Base-by-base conservation (phyloP, 2,329 filamentous ascomycete genomes). In the Zopfia rhizophila region DNA sequence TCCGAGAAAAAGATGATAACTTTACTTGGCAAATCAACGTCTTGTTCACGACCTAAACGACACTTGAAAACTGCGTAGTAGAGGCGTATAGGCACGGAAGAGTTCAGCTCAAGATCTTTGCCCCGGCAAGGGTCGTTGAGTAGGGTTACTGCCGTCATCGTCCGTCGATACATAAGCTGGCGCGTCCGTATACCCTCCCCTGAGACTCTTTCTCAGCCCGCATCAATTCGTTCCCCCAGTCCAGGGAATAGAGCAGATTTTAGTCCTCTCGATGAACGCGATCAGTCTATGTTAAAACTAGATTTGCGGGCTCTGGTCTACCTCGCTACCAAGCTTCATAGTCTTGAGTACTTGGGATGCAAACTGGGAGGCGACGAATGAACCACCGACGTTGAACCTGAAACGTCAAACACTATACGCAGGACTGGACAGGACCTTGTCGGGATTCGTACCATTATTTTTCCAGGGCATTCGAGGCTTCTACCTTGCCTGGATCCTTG, bases 241-340 rank as follows among this genome's bases (percentile, higher is more conserved):
- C 11, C n/a, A n/a, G n/a, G n/a, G n/a, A n/a, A n/a, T n/a, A n/a
- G n/a, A n/a, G n/a, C n/a, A n/a, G n/a, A n/a, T n/a, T n/a, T n/a
- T n/a, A n/a, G n/a, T n/a, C n/a, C n/a, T n/a, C 33, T 18, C 4
- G 21, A 10, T 8, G 17, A 13, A 16, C 10, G 13, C 18, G 18
- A 16, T n/a, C 7, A 2, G 18, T 35, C 25, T 3, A 14, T 13
- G n/a, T 23, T 22, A 27, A 49, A 49, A 13, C 12, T 49, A 14
- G 46, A 49, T 13, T 21, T 37, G 10, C 46, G 46, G 14, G 40
- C 40, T 3, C n/a, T 49, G 18, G 11, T 49, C 7, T 39, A 49
- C 27, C 25, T 49, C n/a, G 30, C 31, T 4, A 19, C 13, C 7
- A 19, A 17, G 23, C 25, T 33, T 17, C 31, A 18, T 7, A 44